A percentile compares a stretch with the other conserved stretches of the same genome.
phyloP scores from a whole-genome alignment of 305 asterid genomes.

The Fraxinus greggii region DNA sequence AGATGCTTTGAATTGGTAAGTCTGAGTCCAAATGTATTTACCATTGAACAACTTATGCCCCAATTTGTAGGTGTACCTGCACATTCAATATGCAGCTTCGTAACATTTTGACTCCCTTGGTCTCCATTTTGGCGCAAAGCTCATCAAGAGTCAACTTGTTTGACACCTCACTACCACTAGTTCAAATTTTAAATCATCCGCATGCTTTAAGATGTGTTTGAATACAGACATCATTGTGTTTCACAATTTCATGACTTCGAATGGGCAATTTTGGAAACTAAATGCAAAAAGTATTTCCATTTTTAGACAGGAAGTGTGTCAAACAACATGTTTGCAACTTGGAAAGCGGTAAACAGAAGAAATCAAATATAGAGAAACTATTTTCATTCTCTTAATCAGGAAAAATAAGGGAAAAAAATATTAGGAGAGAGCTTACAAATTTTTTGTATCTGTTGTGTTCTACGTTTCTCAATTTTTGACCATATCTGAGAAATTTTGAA shows the following conservation, averaged over 20 bases:
- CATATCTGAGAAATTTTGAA: neutral
- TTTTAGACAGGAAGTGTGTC: neutral
- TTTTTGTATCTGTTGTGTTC: neutral
- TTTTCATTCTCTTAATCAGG: neutral
- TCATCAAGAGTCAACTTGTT: neutral
- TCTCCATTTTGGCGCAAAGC: neutral
- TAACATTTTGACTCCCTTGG: neutral
- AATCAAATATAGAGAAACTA: neutral
- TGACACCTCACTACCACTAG: neutral
- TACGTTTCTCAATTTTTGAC: neutral
- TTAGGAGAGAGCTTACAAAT: neutral
- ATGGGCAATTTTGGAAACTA: neutral
- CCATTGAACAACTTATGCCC: constrained; percentile 72
- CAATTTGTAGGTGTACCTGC: constrained; percentile 77
- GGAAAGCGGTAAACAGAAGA: neutral
- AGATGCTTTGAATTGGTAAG: constrained; percentile 65
- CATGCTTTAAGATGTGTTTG: neutral
- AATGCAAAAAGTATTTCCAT: neutral
- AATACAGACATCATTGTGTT: neutral
- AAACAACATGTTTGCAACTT: neutral
- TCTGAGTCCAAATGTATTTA: constrained; percentile 53
- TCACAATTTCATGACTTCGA: neutral
- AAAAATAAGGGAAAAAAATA: neutral
- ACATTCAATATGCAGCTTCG: constrained; percentile 11
- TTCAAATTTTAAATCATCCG: neutral